A percentile compares a stretch with the other conserved stretches of the same genome.
phyloP scores from a whole-genome alignment of 306 rosid species.

The Boehmeria nivea region DNA sequence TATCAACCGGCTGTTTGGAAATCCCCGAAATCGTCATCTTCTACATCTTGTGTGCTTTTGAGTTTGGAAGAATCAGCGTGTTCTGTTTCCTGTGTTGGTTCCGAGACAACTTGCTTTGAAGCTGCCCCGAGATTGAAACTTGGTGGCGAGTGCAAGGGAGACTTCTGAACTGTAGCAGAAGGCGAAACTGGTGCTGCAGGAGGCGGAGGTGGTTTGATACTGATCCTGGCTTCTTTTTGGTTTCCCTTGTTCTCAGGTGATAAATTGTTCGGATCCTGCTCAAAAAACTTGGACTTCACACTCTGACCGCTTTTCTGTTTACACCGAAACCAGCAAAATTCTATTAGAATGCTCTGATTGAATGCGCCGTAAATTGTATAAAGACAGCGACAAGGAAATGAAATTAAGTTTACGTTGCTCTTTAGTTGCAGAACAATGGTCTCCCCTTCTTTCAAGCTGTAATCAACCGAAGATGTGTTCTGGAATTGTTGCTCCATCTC shows the following conservation, averaged over 20 bases:
- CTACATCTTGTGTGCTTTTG: slow-evolving; percentile 38
- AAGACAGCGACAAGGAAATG: slow-evolving; percentile 13
- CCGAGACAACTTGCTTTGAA: slow-evolving; percentile 26
- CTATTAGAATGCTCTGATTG: slow-evolving; percentile 4
- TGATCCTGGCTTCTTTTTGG: slow-evolving; percentile 39
- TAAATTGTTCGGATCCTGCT: slow-evolving; percentile 40
- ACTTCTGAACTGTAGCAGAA: slow-evolving; percentile 24
- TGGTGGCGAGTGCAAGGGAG: slow-evolving; percentile 35
- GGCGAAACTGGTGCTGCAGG: slow-evolving; percentile 71
- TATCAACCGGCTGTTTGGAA: slow-evolving; percentile 77
- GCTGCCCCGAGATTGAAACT: slow-evolving; percentile 44
- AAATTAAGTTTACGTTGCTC: slow-evolving; percentile 42
- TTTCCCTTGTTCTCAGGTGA: slow-evolving; percentile 50
- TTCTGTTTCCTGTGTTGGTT: slow-evolving; percentile 27
- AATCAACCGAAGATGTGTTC: slow-evolving; percentile 74
- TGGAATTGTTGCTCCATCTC: slow-evolving; percentile 94
- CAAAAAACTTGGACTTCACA: slow-evolving; percentile 57
- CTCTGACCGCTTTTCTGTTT: slow-evolving; percentile 53
- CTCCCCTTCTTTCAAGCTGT: slow-evolving; percentile 95
- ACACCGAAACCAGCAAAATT: slow-evolving; percentile 13
- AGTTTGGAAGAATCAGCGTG: slow-evolving; percentile 30
- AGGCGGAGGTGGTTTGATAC: slow-evolving; percentile 79
- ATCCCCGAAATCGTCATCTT: slow-evolving; percentile 91
- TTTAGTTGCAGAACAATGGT: slow-evolving; percentile 79
- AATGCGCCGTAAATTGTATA: not conserved